Evolutionary conservation across 768 basidiomycete species (phyloP).

Genomic region (Termitomyces sp.): DNA sequence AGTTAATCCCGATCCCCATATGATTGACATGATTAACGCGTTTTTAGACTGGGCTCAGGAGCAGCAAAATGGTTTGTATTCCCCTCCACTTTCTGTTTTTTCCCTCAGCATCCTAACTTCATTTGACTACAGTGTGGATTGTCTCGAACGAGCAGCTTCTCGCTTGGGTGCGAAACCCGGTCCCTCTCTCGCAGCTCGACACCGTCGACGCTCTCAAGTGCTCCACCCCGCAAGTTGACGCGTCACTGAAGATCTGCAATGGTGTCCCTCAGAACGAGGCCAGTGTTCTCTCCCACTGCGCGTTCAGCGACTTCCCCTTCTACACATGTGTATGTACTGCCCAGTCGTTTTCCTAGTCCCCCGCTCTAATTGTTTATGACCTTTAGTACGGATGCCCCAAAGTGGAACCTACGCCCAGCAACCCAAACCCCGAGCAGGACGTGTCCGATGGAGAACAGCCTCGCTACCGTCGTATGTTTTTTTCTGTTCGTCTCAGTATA

Average conservation of each 20-base stretch:
- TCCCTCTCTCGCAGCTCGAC: slow-evolving; percentile 57
- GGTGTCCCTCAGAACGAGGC: slow-evolving; percentile 68
- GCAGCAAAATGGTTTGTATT: slow-evolving; percentile 52
- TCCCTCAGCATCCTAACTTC: not conserved
- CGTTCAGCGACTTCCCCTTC: slow-evolving; percentile 76
- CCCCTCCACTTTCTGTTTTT: not conserved
- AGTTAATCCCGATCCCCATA: slow-evolving; percentile 37
- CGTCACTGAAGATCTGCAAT: slow-evolving; percentile 62
- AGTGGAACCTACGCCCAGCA: slow-evolving; percentile 44
- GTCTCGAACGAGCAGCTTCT: slow-evolving; percentile 70
- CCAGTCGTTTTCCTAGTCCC: not conserved
- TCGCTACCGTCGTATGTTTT: slow-evolving; percentile 47
- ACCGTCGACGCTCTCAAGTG: slow-evolving; percentile 56
- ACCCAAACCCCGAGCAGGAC: slow-evolving; percentile 68
- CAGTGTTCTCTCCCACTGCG: slow-evolving; percentile 58
- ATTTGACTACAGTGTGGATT: slow-evolving; percentile 56
- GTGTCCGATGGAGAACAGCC: slow-evolving; percentile 38
- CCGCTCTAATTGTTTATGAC: not conserved
- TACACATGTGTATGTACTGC: slow-evolving; percentile 60
- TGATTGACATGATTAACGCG: slow-evolving; percentile 71
- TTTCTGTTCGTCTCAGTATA: not conserved
- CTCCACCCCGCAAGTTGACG: slow-evolving; percentile 54
- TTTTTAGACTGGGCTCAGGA: slow-evolving; percentile 82
- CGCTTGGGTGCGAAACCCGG: slow-evolving; percentile 71
- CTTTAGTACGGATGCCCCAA: slow-evolving; percentile 73